Evolutionary conservation across 345 rosid species (phyloP).

Genomic region (Euphorbia pulcherrima): DNA sequence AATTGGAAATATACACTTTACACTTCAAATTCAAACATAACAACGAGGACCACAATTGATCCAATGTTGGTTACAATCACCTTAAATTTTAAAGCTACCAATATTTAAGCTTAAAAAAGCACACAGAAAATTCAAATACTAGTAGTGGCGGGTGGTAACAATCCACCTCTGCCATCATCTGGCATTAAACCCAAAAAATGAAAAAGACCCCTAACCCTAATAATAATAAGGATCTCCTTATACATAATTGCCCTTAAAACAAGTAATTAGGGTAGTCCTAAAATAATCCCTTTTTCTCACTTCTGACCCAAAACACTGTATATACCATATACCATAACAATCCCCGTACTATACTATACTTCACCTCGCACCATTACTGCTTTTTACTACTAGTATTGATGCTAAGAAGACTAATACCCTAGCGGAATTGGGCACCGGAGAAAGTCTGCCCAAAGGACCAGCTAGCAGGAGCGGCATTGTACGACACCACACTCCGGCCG

Average conservation of each 20-base stretch:
- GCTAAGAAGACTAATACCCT: background rate
- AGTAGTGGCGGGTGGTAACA: constrained; percentile 44
- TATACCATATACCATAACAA: constrained; percentile 10
- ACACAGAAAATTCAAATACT: constrained; percentile 9
- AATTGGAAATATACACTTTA: constrained; percentile 3
- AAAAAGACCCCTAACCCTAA: constrained; percentile 14
- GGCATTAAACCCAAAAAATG: constrained; percentile 9
- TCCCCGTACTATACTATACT: background rate
- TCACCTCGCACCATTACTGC: background rate
- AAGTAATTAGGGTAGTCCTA: constrained; percentile 24
- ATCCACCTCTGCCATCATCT: constrained; percentile 53
- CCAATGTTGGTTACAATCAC: constrained; percentile 2
- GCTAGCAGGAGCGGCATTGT: constrained; percentile 20
- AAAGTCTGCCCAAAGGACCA: constrained; percentile 31
- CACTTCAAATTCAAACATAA: background rate
- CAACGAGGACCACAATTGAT: background rate
- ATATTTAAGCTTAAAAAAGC: background rate
- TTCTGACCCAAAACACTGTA: background rate
- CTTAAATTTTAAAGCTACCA: background rate
- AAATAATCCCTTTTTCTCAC: constrained; percentile 37
- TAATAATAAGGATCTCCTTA: background rate
- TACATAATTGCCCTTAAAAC: constrained; percentile 19
- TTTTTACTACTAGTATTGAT: background rate
- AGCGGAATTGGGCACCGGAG: constrained; percentile 28
- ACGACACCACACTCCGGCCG: constrained; percentile 21